phyloP scores from a whole-genome alignment of 768 basidiomycete species.

The Tephrocybe sp. region DNA sequence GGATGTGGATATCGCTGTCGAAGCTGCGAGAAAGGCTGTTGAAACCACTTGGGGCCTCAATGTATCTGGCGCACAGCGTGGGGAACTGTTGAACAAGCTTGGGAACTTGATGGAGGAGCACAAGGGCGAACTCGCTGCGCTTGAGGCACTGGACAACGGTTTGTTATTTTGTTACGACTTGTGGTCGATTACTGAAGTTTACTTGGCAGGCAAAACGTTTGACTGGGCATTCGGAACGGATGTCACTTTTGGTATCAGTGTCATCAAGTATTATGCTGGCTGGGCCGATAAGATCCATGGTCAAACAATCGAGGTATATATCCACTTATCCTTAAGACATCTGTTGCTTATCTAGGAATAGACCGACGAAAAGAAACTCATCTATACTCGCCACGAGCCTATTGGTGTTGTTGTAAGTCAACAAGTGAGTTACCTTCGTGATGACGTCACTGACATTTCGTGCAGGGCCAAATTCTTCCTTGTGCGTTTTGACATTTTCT shows the following conservation, averaged over 20 bases:
- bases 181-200: too few species aligned
- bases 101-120: conserved; percentile 51
- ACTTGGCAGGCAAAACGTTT: conserved; percentile 36
- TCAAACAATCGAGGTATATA: conserved; percentile 44
- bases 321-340: background rate
- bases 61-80: conserved; percentile 37
- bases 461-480: conserved; percentile 28
- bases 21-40: conserved; percentile 49
- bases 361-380: conserved; percentile 48
- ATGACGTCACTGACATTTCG: background rate
- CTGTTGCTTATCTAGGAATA: conserved; percentile 5
- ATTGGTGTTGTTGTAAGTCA: conserved; percentile 42
- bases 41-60: conserved; percentile 49
- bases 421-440: background rate
- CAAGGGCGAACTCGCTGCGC: conserved; percentile 43
- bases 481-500: conserved; percentile 16
- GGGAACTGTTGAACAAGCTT: conserved; percentile 44
- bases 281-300: conserved; percentile 60
- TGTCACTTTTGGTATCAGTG: background rate
- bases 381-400: conserved; percentile 65
- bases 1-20: conserved; percentile 77
- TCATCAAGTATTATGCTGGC: conserved; percentile 42
- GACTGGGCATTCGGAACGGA: conserved; percentile 23
- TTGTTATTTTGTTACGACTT: too few species aligned
- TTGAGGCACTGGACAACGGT: conserved; percentile 54